Evolutionary conservation across 176 grass and related monocot species (phyloP), one percentile per base, ranked within the genome.

Genomic region (Oryza punctata): DNA sequence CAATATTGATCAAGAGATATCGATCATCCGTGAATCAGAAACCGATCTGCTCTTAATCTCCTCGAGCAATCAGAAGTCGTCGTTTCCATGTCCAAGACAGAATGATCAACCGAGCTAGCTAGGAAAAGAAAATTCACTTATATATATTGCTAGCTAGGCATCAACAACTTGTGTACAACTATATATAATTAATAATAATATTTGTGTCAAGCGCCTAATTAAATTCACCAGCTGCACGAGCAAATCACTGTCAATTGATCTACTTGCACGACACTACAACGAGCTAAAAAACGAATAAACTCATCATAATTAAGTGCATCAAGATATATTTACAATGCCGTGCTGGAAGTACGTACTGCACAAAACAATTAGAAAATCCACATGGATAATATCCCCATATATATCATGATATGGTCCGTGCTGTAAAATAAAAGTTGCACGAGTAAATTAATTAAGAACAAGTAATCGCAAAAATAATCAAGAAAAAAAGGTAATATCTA

Each of bases 191-290:
- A 13, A 10, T 66, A 26, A 41, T 41, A 41, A 41, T 41, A 41
- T 41, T 46, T 16, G 28, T 66, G 10, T 66, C 38, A 65, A 78
- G 5, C 38, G 41, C 38, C 16, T 66, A 45, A 43, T 78, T 65
- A 25, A 24, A 78, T 78, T 78, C 64, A n/a, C 40, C 61, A 78
- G 61, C 40, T 46, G 40, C 12, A 15, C 12, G 70, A 27, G 24
- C 41, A 72, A 73, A 47, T 47, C 14, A 73, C 72, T 77, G 63
- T 76, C 63, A 54, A 26, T 21, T 41, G 33, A 69, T 44, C 57
- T 69, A 77, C 49, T 85, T 77, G 73, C 77, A 86, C 84, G 60
- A 67, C 61, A 86, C 77, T 73, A 67, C 78, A 79, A 86, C 43
- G 44, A 80, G 67, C 57, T 24, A 46, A 84, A 85, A 35, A 69